phyloP scores from a whole-genome alignment of 805 yeast genomes.

The Myxozyma udenii region DNA sequence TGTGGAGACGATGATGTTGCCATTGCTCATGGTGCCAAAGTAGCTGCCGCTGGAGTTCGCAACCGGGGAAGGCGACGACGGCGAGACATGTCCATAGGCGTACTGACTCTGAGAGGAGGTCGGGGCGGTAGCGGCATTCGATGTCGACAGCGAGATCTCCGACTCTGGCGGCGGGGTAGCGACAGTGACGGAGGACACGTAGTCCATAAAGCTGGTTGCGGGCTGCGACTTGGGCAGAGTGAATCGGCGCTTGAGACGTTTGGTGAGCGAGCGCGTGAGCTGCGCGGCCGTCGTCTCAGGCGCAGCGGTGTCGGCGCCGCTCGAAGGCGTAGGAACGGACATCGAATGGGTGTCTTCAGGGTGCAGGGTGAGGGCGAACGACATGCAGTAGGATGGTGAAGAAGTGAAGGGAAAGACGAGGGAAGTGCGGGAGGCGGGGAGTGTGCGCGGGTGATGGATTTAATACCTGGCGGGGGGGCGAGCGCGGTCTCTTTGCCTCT shows the following conservation, averaged over 20 bases:
- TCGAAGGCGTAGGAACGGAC: not conserved
- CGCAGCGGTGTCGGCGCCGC: not conserved
- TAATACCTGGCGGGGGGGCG: too few species aligned
- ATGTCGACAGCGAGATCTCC: not conserved
- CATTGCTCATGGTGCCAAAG: not conserved
- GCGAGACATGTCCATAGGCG: too few species aligned
- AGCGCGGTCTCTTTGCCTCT: too few species aligned
- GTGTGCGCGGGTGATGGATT: too few species aligned
- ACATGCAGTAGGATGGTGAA: too few species aligned
- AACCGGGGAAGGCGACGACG: too few species aligned
- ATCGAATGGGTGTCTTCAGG: too few species aligned
- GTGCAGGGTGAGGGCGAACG: not conserved
- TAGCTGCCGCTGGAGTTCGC: not conserved
- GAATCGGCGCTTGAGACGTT: conserved; percentile 21
- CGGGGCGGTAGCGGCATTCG: not conserved
- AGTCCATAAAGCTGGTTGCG: not conserved
- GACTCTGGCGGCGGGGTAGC: not conserved
- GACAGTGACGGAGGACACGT: conserved; percentile 2
- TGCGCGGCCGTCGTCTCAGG: conserved; percentile 1
- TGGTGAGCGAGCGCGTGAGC: conserved; percentile 17
- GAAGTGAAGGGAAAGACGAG: too few species aligned
- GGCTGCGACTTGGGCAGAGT: conserved; percentile 18
- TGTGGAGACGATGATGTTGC: not conserved
- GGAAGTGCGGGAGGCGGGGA: too few species aligned
- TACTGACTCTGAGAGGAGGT: not conserved